These are phyloP conservation scores for Myxozyma melibiosi DNA, from an alignment of 805 yeast species.

Conservation along the genomic window DNA sequence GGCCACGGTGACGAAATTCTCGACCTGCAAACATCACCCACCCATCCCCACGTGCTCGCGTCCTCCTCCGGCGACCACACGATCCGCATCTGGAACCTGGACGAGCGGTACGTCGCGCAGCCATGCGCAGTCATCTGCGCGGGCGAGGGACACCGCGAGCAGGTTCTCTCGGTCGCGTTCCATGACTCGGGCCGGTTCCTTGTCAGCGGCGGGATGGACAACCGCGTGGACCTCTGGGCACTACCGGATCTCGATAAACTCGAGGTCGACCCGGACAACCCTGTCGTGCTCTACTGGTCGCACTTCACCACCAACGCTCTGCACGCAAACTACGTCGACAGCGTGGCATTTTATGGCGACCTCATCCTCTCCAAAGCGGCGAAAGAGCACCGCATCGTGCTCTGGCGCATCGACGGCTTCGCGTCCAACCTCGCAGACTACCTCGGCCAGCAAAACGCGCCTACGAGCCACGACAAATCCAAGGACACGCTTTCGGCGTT, in stretches of 20 bases:
- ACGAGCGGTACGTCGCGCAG: constrained; percentile 6
- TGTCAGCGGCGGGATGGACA: constrained; percentile 32
- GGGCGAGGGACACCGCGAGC: constrained; percentile 33
- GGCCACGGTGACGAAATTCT: constrained; percentile 33
- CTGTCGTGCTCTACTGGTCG: constrained; percentile 28
- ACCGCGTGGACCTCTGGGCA: constrained; percentile 27
- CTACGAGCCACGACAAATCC: constrained; percentile 27
- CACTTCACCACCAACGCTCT: constrained; percentile 22
- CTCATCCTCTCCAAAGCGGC: constrained; percentile 29
- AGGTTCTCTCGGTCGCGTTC: constrained; percentile 25
- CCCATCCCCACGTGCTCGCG: constrained; percentile 50
- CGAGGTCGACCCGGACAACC: constrained; percentile 13
- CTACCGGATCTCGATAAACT: constrained; percentile 22
- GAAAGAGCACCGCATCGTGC: constrained; percentile 25
- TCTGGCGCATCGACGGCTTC: constrained; percentile 30
- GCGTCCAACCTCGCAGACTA: constrained; percentile 16
- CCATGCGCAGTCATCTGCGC: constrained; percentile 31
- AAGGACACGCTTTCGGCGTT: constrained; percentile 27
- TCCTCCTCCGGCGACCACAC: constrained; percentile 86
- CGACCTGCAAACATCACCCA: constrained; percentile 24
- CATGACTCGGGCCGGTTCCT: constrained; percentile 31
- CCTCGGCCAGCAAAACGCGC: constrained; percentile 25
- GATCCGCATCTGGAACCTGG: constrained; percentile 65
- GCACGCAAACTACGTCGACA: constrained; percentile 30
- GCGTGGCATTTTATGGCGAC: constrained; percentile 29